Evolutionary conservation across 2,329 filamentous ascomycete genomes (phyloP).

Genomic region (Botryosphaeria dothidea): DNA sequence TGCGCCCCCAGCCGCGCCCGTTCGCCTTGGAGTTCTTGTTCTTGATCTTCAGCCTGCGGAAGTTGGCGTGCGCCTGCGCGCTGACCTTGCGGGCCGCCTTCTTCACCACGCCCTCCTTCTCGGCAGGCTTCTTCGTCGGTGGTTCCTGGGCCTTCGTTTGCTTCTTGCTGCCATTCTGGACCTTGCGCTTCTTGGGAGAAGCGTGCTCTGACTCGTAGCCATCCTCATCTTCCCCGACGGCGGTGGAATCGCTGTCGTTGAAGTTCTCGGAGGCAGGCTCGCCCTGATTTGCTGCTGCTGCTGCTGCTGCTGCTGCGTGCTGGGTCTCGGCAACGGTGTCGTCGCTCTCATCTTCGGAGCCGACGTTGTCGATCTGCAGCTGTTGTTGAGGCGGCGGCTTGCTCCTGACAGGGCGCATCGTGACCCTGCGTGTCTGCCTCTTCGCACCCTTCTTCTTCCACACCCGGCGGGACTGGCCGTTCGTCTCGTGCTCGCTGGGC

Average conservation of each 20-base stretch:
- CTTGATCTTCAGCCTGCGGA: constrained; percentile 52
- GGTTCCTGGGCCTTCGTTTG: constrained; percentile 26
- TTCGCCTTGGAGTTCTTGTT: constrained; percentile 34
- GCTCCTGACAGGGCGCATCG: constrained; percentile 43
- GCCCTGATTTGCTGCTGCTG: constrained; percentile 26
- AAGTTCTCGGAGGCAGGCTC: constrained; percentile 14
- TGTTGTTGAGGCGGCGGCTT: constrained; percentile 18
- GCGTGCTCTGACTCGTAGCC: constrained; percentile 22
- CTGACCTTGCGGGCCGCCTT: constrained; percentile 47
- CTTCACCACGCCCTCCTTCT: constrained; percentile 34
- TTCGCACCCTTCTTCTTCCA: constrained; percentile 88
- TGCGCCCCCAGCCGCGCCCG: constrained; percentile 14
- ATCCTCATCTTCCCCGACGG: constrained; percentile 30
- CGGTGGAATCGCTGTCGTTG: constrained; percentile 32
- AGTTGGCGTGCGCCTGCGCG: constrained; percentile 50
- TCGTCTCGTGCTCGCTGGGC: constrained; percentile 60
- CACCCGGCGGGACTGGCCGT: constrained; percentile 57
- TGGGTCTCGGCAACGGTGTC: constrained; percentile 43
- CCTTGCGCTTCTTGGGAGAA: constrained; percentile 8
- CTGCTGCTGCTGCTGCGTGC: no score
- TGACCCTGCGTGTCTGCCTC: constrained; percentile 69
- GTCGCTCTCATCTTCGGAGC: constrained; percentile 27
- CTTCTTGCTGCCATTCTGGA: not conserved
- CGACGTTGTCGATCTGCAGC: constrained; percentile 38
- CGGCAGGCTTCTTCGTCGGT: constrained; percentile 24